A percentile compares a stretch with the other conserved stretches of the same genome.
Conservation (phyloP, 2,329 filamentous ascomycete species). For the Phoma herbarum region DNA sequence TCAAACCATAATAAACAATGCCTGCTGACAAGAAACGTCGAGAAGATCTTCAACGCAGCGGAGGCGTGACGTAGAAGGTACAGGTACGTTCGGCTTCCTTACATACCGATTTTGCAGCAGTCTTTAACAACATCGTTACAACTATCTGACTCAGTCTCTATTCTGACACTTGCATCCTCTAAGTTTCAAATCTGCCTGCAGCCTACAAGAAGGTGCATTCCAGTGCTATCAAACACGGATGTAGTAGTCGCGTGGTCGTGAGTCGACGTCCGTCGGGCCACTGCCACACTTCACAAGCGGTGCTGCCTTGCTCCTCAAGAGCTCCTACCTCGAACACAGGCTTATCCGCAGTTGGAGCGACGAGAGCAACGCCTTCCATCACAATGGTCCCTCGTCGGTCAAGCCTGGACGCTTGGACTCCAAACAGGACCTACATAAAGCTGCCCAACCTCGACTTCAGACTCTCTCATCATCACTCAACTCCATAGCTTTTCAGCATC, state of each 20-base stretch:
- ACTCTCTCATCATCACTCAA: constrained; percentile 7
- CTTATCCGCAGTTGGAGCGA: constrained; percentile 3
- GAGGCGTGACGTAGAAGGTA: neutral
- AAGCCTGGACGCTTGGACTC: constrained; percentile 3
- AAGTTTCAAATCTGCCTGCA: neutral
- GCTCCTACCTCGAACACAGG: neutral
- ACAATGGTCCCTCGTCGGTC: neutral
- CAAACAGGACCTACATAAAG: constrained; percentile 5
- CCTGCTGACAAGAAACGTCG: neutral
- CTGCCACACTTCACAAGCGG: neutral
- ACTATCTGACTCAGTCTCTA: neutral
- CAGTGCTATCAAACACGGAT: neutral
- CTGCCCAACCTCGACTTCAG: neutral
- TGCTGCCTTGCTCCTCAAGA: neutral
- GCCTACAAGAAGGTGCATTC: neutral
- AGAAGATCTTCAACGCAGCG: neutral
- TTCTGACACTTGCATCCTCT: neutral
- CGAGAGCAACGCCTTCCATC: neutral
- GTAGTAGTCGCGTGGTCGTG: neutral
- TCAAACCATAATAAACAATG: neutral
- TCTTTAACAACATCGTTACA: neutral
- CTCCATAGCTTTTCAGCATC: constrained; percentile 10
- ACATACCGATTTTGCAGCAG: neutral
- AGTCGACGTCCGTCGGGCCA: neutral
- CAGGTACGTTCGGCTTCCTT: neutral